Percentiles rank a stretch among this genome's conserved stretches.
Evolutionary conservation across 768 basidiomycete genomes (phyloP).

Genomic region (Tremella yokohamensis): DNA sequence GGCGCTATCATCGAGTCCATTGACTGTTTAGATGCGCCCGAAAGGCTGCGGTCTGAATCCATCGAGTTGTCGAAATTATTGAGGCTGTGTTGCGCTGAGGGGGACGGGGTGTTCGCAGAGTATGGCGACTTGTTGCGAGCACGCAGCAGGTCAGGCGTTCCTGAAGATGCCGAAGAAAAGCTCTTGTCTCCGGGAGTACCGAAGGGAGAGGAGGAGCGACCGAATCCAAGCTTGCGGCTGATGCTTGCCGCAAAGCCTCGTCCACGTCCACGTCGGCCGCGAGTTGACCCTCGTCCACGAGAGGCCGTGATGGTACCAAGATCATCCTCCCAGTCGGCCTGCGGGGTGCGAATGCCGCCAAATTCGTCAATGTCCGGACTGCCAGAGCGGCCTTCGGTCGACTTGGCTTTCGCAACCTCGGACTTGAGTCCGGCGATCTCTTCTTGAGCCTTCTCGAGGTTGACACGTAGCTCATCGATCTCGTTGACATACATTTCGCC

Average conservation of each 20-base stretch:
- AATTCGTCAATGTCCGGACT: constrained; percentile 24
- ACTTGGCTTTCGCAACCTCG: constrained; percentile 16
- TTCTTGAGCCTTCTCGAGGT: constrained; percentile 38
- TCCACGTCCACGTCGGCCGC: constrained; percentile 41
- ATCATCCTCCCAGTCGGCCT: constrained; percentile 34
- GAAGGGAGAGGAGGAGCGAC: constrained; percentile 23
- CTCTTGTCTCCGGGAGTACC: constrained; percentile 34
- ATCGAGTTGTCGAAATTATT: neutral
- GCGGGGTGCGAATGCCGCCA: constrained; percentile 20
- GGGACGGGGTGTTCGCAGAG: constrained; percentile 2
- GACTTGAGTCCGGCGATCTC: constrained; percentile 41
- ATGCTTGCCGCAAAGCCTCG: constrained; percentile 41
- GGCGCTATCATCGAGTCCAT: neutral
- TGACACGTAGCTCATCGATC: constrained; percentile 38
- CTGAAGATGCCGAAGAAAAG: constrained; percentile 36
- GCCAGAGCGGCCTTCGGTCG: constrained; percentile 6
- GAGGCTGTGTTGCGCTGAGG: neutral
- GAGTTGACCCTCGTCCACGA: constrained; percentile 31
- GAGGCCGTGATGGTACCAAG: constrained; percentile 19
- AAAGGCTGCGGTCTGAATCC: neutral
- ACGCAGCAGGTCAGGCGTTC: constrained; percentile 41
- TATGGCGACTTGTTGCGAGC: constrained; percentile 16
- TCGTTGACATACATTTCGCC: constrained; percentile 46
- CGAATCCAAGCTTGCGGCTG: constrained; percentile 39
- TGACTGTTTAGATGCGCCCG: constrained; percentile 1